A percentile compares a stretch with the other conserved stretches of the same genome.
Conservation (phyloP, 768 basidiomycete genomes). For the Lentinus brumalis region DNA sequence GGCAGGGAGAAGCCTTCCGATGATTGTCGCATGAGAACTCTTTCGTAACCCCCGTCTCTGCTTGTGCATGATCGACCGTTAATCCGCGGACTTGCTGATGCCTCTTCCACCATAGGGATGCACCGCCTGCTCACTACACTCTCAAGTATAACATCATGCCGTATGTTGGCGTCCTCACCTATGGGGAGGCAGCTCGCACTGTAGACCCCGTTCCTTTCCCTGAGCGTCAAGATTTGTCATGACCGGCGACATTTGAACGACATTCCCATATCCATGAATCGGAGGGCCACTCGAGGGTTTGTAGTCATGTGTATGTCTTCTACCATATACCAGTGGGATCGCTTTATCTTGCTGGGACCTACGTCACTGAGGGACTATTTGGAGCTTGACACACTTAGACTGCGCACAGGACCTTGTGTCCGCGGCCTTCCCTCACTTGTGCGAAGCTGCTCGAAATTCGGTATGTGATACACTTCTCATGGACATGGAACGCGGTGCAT, state of each 20-base stretch:
- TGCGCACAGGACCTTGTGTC: background rate
- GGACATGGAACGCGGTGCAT: constrained; percentile 17
- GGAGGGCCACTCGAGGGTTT: background rate
- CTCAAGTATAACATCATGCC: constrained; percentile 93
- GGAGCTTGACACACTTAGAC: background rate
- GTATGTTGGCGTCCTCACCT: constrained; percentile 76
- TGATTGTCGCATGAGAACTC: background rate
- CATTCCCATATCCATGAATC: background rate
- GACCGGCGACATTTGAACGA: constrained; percentile 2
- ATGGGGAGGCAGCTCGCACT: constrained; percentile 68
- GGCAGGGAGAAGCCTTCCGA: too few species aligned
- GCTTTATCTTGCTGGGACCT: constrained; percentile 9
- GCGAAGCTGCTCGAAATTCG: constrained; percentile 2
- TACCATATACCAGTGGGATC: constrained; percentile 10
- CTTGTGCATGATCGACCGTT: background rate
- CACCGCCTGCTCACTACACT: constrained; percentile 64
- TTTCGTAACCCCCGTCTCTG: constrained; percentile 15
- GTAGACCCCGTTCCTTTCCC: constrained; percentile 38
- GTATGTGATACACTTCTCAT: constrained; percentile 17
- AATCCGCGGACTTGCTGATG: constrained; percentile 20
- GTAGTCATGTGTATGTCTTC: constrained; percentile 9
- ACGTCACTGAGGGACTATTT: background rate
- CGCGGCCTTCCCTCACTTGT: constrained; percentile 1
- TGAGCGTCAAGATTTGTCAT: constrained; percentile 24
- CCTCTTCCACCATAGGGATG: constrained; percentile 48